phyloP scores from a whole-genome alignment of 2,329 filamentous ascomycete genomes.

The Davidsoniella eucalypti region DNA sequence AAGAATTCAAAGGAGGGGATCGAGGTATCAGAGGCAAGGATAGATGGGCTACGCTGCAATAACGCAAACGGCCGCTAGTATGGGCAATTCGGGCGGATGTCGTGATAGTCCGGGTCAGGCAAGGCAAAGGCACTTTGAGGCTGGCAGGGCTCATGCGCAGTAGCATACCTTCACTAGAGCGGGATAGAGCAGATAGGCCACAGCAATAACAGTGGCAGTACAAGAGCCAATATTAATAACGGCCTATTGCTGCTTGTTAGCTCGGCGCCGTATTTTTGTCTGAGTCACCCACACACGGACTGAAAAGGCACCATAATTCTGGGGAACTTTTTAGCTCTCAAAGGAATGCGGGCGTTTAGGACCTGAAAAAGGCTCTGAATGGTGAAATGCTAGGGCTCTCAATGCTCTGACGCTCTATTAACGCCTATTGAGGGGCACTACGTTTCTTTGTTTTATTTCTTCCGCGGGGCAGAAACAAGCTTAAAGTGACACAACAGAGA shows the following conservation, averaged over 20 bases:
- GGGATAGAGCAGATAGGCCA: background rate
- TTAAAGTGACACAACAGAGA: too few species aligned
- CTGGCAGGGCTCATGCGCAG: constrained; percentile 5
- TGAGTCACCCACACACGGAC: constrained; percentile 3
- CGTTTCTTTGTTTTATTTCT: too few species aligned
- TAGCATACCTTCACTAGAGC: background rate
- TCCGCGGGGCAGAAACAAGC: too few species aligned
- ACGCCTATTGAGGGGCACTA: too few species aligned
- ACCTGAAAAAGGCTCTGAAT: background rate
- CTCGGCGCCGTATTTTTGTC: background rate
- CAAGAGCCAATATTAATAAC: too few species aligned
- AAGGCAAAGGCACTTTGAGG: background rate
- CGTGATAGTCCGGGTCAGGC: constrained; percentile 3
- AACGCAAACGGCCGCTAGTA: background rate
- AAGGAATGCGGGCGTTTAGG: background rate
- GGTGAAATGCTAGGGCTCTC: too few species aligned
- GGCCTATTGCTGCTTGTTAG: background rate
- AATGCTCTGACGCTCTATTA: too few species aligned
- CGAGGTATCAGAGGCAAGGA: background rate
- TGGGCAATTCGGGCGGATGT: background rate
- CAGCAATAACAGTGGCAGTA: background rate
- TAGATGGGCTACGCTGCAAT: background rate
- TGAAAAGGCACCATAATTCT: constrained; percentile 3
- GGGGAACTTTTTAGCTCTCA: background rate
- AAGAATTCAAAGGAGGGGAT: background rate